Base-by-base conservation (phyloP, 108 stramenopile species). In the Discostella stelligeroides region DNA sequence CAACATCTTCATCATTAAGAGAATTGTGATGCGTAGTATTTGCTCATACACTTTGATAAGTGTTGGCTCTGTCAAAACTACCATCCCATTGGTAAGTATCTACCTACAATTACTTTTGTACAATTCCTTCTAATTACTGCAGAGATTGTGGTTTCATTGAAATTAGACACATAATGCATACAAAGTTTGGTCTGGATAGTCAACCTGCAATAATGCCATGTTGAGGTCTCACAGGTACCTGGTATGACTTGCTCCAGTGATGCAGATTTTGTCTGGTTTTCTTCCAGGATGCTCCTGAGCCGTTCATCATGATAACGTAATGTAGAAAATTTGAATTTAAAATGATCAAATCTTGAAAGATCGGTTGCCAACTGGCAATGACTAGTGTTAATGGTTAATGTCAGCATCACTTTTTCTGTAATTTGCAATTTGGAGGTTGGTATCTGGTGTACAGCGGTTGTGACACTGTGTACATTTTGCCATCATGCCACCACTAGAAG, bases 81-180 rank as follows among this genome's bases (percentile, higher is more conserved):
- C 12, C 37, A 68, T 68, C 68, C 68, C 68, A 68, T n/a, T 68
- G 68, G 5, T 55, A 54, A 23, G 46, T n/a, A n/a, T n/a, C n/a
- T 42, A 7, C 55, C 68, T 18, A 68, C 29, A 0, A 68, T 43
- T 15, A 58, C 68, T 57, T 58, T 68, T 27, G 47, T 50, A 17
- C 68, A 68, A 13, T 46, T 53, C 3, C 8, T 47, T 3, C 9
- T 9, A 8, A 9, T 47, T 3, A 47, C 18, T 4, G 15, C 17
- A 47, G 15, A 3, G 3, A 47, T 47, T 9, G 46, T 8, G 3
- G 3, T 8, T 47, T 47, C 8, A 7, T 3, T 47, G 18, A 47
- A 18, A 8, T 47, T 9, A 18, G 9, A n/a, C n/a, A n/a, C n/a
- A 18, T 47, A 3, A 3, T 47, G 46, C 9, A 4, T 3, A 8